These are phyloP conservation scores for Alternaria gansuensis DNA, from an alignment of 2,329 filamentous ascomycete species.

Conservation along the genomic window DNA sequence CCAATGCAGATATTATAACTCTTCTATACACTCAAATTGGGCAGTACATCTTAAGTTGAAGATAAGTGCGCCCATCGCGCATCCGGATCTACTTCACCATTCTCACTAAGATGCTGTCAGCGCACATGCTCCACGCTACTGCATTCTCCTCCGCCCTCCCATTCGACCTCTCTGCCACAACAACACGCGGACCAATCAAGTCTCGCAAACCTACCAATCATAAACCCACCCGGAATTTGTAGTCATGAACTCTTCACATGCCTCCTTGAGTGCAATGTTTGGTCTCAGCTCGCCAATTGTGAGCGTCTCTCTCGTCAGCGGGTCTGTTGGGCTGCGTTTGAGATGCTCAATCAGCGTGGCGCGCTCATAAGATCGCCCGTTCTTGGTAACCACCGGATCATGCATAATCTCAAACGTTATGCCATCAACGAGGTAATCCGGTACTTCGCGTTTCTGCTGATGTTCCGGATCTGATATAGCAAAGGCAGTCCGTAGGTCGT, in stretches of 20 bases:
- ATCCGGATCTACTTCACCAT: slow-evolving; percentile 39
- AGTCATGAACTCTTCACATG: slow-evolving; percentile 84
- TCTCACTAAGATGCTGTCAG: slow-evolving; percentile 39
- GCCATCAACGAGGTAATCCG: slow-evolving; percentile 79
- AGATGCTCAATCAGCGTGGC: slow-evolving; percentile 87
- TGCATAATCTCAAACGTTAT: slow-evolving; percentile 79
- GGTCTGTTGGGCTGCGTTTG: slow-evolving; percentile 77
- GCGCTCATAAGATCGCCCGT: slow-evolving; percentile 89
- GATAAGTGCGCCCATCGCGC: slow-evolving; percentile 46
- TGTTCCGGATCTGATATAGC: slow-evolving; percentile 58
- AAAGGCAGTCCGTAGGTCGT: slow-evolving; percentile 58
- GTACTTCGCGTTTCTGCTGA: slow-evolving; percentile 64
- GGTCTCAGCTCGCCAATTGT: slow-evolving; percentile 74
- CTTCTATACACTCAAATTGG: background rate
- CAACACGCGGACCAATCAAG: slow-evolving; percentile 24
- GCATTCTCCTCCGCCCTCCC: background rate
- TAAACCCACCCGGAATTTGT: slow-evolving; percentile 86
- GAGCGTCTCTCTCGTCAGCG: slow-evolving; percentile 81
- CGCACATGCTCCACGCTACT: slow-evolving; percentile 1
- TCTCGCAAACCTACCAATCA: slow-evolving; percentile 71
- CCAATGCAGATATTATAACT: slow-evolving; percentile 9
- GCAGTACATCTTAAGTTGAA: slow-evolving; percentile 5
- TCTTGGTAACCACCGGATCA: slow-evolving; percentile 76
- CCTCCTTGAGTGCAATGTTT: slow-evolving; percentile 82
- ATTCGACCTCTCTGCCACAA: slow-evolving; percentile 27